phyloP scores from a whole-genome alignment of 1,284 basidiomycete genomes.

The Coniferiporia weirii region DNA sequence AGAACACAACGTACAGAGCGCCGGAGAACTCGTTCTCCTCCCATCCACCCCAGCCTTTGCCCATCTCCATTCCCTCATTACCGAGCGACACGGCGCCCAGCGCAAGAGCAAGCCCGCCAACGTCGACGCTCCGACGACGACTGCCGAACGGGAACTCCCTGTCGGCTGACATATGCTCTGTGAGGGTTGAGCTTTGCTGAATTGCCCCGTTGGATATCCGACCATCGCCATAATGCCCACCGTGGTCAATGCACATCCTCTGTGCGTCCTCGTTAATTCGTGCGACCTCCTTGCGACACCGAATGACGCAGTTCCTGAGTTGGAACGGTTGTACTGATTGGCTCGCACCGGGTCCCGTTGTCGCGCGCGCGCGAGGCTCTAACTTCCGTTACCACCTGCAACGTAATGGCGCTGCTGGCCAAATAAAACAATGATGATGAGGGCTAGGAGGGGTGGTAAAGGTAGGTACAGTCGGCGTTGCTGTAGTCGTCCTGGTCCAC shows the following conservation, averaged over 20 bases:
- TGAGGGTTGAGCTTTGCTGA: background rate
- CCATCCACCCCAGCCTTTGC: conserved; percentile 72
- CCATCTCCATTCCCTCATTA: conserved; percentile 37
- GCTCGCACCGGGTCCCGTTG: no score
- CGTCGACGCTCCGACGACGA: conserved; percentile 74
- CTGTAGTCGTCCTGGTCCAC: no score
- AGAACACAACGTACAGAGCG: conserved; percentile 44
- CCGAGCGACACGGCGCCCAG: conserved; percentile 42
- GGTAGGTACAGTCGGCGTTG: no score
- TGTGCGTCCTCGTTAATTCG: background rate
- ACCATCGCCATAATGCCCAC: background rate
- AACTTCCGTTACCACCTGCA: no score
- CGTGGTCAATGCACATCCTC: conserved; percentile 9
- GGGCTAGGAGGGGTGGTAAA: no score
- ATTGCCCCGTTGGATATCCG: background rate
- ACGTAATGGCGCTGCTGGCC: no score
- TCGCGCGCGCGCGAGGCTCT: no score
- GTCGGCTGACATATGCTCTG: background rate
- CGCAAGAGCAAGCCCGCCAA: conserved; percentile 78
- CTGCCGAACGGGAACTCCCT: background rate
- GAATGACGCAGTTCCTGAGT: no score
- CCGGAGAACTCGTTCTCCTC: conserved; percentile 47
- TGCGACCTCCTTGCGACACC: no score
- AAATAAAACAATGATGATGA: no score
- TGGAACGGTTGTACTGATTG: no score